Conservation (phyloP, 768 basidiomycete species). For the Dentipellis fragilis region DNA sequence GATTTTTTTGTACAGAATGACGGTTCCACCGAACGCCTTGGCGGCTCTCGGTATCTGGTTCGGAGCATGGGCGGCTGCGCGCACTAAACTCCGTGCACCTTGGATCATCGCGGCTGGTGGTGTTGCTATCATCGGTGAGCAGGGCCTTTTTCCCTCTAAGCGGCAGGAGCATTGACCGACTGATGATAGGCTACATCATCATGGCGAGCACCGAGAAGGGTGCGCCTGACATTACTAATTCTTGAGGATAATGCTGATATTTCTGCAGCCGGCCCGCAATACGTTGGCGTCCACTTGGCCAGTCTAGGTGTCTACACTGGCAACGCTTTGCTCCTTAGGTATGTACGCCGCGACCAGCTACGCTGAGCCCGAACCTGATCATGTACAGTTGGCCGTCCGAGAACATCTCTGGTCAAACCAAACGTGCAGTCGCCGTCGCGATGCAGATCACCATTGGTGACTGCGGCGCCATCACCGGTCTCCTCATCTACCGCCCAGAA, state of each 20-base stretch:
- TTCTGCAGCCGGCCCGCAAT: conserved; percentile 38
- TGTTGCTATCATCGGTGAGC: conserved; percentile 41
- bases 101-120: conserved; percentile 42
- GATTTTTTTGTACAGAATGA: conserved; percentile 31
- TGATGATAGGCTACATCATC: conserved; percentile 40
- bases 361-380: not conserved
- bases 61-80: conserved; percentile 43
- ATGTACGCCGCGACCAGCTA: not conserved
- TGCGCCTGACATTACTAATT: conserved; percentile 11
- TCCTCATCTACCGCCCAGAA: conserved; percentile 44
- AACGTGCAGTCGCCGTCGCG: conserved; percentile 50
- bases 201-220: conserved; percentile 37
- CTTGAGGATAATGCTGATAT: not conserved
- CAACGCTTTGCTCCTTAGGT: conserved; percentile 47
- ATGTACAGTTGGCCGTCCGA: conserved; percentile 42
- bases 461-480: conserved; percentile 49
- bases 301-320: conserved; percentile 49
- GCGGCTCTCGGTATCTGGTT: conserved; percentile 39
- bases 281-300: conserved; percentile 46
- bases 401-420: conserved; percentile 61
- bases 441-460: conserved; percentile 59
- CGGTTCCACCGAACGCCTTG: conserved; percentile 47
- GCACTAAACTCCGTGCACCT: conserved; percentile 33
- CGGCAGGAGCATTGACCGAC: not conserved
- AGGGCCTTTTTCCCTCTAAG: not conserved